Base-by-base conservation (phyloP, 495 filamentous ascomycete species). In the Jackrogersella multiformis region DNA sequence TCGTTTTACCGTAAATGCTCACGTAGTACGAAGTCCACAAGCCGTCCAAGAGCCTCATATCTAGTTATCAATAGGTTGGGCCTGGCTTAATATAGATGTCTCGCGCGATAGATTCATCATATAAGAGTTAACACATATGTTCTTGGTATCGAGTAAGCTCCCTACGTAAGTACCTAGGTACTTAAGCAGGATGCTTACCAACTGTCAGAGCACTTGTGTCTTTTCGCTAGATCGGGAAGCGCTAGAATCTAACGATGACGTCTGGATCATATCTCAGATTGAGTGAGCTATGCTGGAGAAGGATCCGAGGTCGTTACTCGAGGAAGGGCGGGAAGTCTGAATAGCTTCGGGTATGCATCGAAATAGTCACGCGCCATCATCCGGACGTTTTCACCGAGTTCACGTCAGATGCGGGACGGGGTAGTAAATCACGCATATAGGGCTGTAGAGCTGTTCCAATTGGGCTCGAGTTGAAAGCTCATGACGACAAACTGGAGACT, bases 311-410 rank as follows among this genome's bases (percentile, higher is more conserved):
- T 30, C 23, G 13, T 42, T 51, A n/a, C 12, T 57, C 45, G 53
- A 38, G 62, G 59, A 60, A 69, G 48, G 13, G 54, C 60, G 60
- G 59, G 51, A 59, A 24, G 46, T 60, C 41, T 60, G 66, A 55
- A 64, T 52, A 55, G 39, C 45, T 38, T 52, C 49, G 24, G 42
- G 4, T 24, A 39, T 26, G 42, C 44, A 61, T 6, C 26, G 20
- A 56, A 18, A 5, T n/a, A 13, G 54, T 64, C 59, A 68, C 39
- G 46, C 66, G 55, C 16, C 32, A 55, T 60, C 39, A 64, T 55
- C 49, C 16, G 12, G 9, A 16, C 13, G 9, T 36, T n/a, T 46
- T 53, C 54, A 59, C 62, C 36, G 38, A 54, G 10, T 44, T 54
- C 23, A 57, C n/a, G 62, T 65, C 45, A 65, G 62, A 65, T 16